A percentile compares a stretch with the other conserved stretches of the same genome.
Conservation (phyloP, 2,329 filamentous ascomycete species). For the Fusarium concolor region DNA sequence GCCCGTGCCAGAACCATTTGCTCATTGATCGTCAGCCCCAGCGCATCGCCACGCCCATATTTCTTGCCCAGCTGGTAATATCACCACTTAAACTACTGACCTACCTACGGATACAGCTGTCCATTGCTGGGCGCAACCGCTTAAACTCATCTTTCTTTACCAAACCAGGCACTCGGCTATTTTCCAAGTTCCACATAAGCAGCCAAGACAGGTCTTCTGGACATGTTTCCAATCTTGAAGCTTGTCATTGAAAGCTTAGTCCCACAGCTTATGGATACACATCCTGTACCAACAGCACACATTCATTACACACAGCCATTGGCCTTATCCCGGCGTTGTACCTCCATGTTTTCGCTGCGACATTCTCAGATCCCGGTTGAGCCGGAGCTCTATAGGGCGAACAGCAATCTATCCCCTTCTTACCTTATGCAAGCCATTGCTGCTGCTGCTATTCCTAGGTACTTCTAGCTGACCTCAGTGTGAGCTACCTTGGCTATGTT, state of each 20-base stretch:
- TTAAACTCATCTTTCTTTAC: not conserved
- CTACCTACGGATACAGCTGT: not conserved
- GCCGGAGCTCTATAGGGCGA: slow-evolving; percentile 22
- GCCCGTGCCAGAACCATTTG: slow-evolving; percentile 36
- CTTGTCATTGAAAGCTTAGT: slow-evolving; percentile 14
- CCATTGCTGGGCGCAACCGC: slow-evolving; percentile 8
- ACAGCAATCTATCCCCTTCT: slow-evolving; percentile 21
- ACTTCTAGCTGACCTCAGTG: slow-evolving; percentile 11
- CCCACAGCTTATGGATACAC: slow-evolving; percentile 1
- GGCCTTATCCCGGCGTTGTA: slow-evolving; percentile 14
- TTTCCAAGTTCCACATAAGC: slow-evolving; percentile 17
- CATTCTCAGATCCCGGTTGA: slow-evolving; percentile 20
- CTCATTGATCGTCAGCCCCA: slow-evolving; percentile 39
- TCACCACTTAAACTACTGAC: slow-evolving; percentile 2
- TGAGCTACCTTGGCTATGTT: slow-evolving; percentile 8
- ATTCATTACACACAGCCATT: slow-evolving; percentile 7
- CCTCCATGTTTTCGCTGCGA: slow-evolving; percentile 14
- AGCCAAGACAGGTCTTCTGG: slow-evolving; percentile 15
- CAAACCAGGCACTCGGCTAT: slow-evolving; percentile 4
- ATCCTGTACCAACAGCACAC: not conserved
- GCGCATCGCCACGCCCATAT: slow-evolving; percentile 32
- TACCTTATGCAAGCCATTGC: slow-evolving; percentile 32
- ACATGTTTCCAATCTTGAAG: slow-evolving; percentile 6
- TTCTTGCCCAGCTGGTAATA: not conserved
- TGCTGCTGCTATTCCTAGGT: slow-evolving; percentile 28